phyloP scores from a whole-genome alignment of 495 filamentous ascomycete species.

The Aspergillus saccharolyticus region DNA sequence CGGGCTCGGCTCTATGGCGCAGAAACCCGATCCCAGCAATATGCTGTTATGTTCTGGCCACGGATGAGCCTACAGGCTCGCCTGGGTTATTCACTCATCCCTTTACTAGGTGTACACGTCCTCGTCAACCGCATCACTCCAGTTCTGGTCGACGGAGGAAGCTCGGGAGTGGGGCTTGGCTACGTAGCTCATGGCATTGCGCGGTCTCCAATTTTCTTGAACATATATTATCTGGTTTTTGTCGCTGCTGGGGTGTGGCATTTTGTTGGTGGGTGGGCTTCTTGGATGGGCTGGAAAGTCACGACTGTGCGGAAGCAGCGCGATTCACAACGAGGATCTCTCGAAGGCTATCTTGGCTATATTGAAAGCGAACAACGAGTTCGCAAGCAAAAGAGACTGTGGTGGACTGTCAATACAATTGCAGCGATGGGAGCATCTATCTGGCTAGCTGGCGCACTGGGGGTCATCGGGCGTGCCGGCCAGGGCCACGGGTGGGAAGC shows the following conservation, averaged over 20 bases:
- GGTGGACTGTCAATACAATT: constrained; percentile 64
- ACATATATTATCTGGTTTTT: constrained; percentile 61
- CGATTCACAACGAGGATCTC: constrained; percentile 30
- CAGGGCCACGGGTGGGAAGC: constrained; percentile 69
- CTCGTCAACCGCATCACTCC: constrained; percentile 69
- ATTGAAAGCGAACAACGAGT: constrained; percentile 36
- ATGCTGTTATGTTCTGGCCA: constrained; percentile 55
- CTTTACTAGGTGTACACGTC: constrained; percentile 61
- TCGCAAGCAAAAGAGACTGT: constrained; percentile 51
- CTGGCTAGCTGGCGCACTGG: constrained; percentile 79
- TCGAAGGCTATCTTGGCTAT: constrained; percentile 34
- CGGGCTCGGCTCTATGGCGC: constrained; percentile 67
- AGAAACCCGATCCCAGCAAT: constrained; percentile 38
- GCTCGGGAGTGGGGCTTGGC: constrained; percentile 70
- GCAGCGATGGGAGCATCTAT: constrained; percentile 51
- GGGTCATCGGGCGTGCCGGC: constrained; percentile 71
- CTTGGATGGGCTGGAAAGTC: constrained; percentile 59
- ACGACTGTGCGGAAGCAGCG: constrained; percentile 35
- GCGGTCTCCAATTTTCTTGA: constrained; percentile 57
- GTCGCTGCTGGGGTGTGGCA: constrained; percentile 69
- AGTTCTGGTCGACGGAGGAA: constrained; percentile 70
- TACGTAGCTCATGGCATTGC: constrained; percentile 86
- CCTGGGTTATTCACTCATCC: constrained; percentile 62
- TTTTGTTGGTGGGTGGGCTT: constrained; percentile 75
- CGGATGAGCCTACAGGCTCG: constrained; percentile 56